A percentile compares a stretch with the other conserved stretches of the same genome.
phyloP scores from a whole-genome alignment of 345 rosid species.

The Ceriops zippeliana region DNA sequence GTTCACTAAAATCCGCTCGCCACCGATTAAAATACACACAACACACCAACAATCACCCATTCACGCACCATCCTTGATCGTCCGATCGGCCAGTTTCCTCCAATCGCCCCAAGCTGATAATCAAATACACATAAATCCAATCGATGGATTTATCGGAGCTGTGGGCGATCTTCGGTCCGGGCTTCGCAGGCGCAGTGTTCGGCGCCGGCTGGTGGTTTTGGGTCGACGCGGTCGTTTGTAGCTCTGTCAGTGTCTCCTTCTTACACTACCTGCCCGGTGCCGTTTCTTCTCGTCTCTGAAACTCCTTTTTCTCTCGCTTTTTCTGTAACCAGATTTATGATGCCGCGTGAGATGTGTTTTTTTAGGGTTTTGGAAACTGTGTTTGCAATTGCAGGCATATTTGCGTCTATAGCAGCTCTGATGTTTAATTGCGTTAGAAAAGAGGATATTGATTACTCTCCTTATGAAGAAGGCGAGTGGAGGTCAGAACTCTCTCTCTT shows the following conservation, averaged over 20 bases:
- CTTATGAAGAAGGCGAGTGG: constrained; percentile 98
- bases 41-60: too few species aligned
- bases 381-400: constrained; percentile 52
- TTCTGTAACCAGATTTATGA: not conserved
- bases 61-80: too few species aligned
- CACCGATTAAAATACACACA: too few species aligned
- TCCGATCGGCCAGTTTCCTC: not conserved
- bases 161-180: constrained; percentile 93
- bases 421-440: constrained; percentile 96
- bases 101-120: not conserved
- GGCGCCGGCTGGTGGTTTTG: constrained; percentile 99
- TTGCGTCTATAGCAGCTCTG: constrained; percentile 92
- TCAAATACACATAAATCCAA: not conserved
- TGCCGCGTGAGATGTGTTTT: not conserved
- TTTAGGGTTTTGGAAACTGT: constrained; percentile 28
- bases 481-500: constrained; percentile 42
- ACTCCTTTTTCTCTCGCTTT: not conserved
- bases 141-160: constrained; percentile 75
- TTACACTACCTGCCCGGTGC: constrained; percentile 88
- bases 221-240: constrained; percentile 94
- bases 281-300: not conserved
- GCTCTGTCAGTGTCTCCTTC: constrained; percentile 70
- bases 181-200: constrained; percentile 83
- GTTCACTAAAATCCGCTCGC: too few species aligned
- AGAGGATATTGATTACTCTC: constrained; percentile 95